phyloP scores from a whole-genome alignment of 2,329 filamentous ascomycete genomes.

The Spiromastix sp. region DNA sequence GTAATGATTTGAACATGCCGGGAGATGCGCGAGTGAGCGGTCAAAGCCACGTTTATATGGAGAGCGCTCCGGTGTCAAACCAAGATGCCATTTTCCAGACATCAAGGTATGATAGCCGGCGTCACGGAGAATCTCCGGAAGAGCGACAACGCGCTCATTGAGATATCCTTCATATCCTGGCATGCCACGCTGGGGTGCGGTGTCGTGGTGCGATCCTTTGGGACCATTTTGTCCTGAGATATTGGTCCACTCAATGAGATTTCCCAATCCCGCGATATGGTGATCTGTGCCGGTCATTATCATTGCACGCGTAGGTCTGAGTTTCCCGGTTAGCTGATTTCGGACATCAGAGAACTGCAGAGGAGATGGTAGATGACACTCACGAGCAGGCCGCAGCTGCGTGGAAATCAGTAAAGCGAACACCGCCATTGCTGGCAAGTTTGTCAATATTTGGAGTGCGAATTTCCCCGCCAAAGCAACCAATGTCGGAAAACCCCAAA shows the following conservation, averaged over 20 bases:
- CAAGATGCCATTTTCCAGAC: conserved; percentile 55
- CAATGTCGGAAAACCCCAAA: conserved; percentile 50
- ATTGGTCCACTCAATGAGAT: no score
- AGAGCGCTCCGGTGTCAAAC: conserved; percentile 46
- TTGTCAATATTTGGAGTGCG: conserved; percentile 50
- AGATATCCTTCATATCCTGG: conserved; percentile 56
- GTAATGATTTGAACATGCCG: conserved; percentile 48
- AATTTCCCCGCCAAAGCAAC: conserved; percentile 51
- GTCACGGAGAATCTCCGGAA: conserved; percentile 50
- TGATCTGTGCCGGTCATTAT: conserved; percentile 56
- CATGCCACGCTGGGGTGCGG: conserved; percentile 45
- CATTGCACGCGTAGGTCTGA: conserved; percentile 56
- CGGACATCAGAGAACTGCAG: no score
- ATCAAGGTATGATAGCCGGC: conserved; percentile 51
- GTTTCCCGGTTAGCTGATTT: no score
- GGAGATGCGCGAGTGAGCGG: conserved; percentile 48
- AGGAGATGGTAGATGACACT: no score
- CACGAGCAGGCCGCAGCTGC: conserved; percentile 54
- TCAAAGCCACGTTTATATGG: conserved; percentile 50
- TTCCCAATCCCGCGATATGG: conserved; percentile 40
- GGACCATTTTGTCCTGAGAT: no score
- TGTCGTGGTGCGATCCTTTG: no score
- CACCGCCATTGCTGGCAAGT: conserved; percentile 40
- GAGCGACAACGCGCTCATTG: conserved; percentile 47
- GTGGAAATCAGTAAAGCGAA: conserved; percentile 56